phyloP scores from a whole-genome alignment of 1,284 basidiomycete species.

The Austropuccinia psidii region DNA sequence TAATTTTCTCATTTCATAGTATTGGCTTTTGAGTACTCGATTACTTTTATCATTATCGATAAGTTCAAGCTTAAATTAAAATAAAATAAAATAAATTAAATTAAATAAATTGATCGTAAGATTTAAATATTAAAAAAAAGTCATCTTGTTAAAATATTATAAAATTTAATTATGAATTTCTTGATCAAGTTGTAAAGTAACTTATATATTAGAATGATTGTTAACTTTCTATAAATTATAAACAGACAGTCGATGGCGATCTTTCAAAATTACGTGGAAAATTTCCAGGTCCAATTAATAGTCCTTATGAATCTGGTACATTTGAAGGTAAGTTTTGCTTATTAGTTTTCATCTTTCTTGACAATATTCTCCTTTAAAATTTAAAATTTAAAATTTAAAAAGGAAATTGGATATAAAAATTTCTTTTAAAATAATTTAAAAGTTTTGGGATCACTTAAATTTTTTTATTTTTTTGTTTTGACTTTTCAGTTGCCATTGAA shows the following conservation, averaged over 20 bases:
- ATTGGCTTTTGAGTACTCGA: neutral
- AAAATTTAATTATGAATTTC: too few species aligned
- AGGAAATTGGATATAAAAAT: neutral
- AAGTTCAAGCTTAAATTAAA: too few species aligned
- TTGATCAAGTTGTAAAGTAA: too few species aligned
- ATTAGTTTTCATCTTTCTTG: constrained; percentile 22
- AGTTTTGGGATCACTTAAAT: neutral
- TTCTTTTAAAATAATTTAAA: neutral
- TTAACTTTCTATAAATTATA: too few species aligned
- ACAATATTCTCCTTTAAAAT: neutral
- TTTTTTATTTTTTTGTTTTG: neutral
- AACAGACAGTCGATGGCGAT: constrained; percentile 53
- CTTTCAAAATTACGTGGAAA: constrained; percentile 81
- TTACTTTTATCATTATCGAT: too few species aligned
- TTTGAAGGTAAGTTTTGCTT: constrained; percentile 60
- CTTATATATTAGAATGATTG: too few species aligned
- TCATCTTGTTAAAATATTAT: too few species aligned
- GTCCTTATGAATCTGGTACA: constrained; percentile 85
- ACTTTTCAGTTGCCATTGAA: constrained; percentile 36
- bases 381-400: neutral
- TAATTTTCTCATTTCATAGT: neutral
- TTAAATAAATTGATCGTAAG: too few species aligned
- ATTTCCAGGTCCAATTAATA: constrained; percentile 78
- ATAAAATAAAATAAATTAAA: too few species aligned
- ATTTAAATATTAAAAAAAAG: too few species aligned